Evolutionary conservation across 352 stramenopile species (phyloP).

Genomic region (Pythium brassicae): DNA sequence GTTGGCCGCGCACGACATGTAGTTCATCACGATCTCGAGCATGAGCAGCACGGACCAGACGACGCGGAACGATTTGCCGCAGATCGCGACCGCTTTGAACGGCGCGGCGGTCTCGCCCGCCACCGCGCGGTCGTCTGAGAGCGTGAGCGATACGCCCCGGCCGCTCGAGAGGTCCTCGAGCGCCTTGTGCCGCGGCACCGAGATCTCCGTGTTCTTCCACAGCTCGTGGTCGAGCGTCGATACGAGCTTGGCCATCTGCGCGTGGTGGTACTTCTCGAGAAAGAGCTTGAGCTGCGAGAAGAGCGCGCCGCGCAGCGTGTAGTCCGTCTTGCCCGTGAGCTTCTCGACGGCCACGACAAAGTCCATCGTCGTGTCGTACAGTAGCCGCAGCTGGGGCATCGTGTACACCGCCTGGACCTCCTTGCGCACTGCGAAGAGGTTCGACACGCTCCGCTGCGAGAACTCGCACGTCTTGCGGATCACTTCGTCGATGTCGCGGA

Average conservation of each 20-base stretch:
- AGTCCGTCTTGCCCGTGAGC: slow-evolving; percentile 88
- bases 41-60: slow-evolving; percentile 95
- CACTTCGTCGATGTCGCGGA: slow-evolving; percentile 81
- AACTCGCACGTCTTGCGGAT: slow-evolving; percentile 85
- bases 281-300: slow-evolving; percentile 94
- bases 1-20: slow-evolving; percentile 91
- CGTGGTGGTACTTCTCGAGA: slow-evolving; percentile 92
- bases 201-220: slow-evolving; percentile 94
- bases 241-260: slow-evolving; percentile 90
- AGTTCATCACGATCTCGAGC: slow-evolving; percentile 95
- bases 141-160: slow-evolving; percentile 73
- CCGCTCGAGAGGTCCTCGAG: slow-evolving; percentile 91
- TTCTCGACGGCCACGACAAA: slow-evolving; percentile 93
- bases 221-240: slow-evolving; percentile 93
- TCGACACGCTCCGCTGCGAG: slow-evolving; percentile 80
- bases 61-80: slow-evolving; percentile 91
- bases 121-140: slow-evolving; percentile 67
- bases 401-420: slow-evolving; percentile 84
- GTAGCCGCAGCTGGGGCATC: slow-evolving; percentile 90
- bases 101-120: slow-evolving; percentile 54
- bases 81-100: slow-evolving; percentile 85
- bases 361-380: slow-evolving; percentile 93
- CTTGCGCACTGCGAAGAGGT: slow-evolving; percentile 84
- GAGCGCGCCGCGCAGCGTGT: slow-evolving; percentile 89
- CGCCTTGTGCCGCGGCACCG: slow-evolving; percentile 82